phyloP scores from a whole-genome alignment of 2,329 filamentous ascomycete species.

The Aureobasidium lini region DNA sequence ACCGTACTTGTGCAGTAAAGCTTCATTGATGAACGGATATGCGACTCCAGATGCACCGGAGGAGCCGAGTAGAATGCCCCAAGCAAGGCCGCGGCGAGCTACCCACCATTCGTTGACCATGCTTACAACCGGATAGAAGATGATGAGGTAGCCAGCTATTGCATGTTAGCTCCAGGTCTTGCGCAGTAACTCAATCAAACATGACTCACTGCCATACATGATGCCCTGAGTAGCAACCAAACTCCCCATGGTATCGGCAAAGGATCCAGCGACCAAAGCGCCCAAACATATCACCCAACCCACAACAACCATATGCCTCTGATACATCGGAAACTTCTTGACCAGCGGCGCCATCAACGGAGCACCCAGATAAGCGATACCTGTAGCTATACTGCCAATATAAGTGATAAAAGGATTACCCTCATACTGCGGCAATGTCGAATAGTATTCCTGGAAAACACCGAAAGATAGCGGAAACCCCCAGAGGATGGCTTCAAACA shows the following conservation, averaged over 20 bases:
- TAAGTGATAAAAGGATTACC: slow-evolving; percentile 48
- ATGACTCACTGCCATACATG: slow-evolving; percentile 48
- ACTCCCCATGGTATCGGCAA: slow-evolving; percentile 45
- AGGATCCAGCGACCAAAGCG: slow-evolving; percentile 25
- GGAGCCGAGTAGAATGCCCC: slow-evolving; percentile 20
- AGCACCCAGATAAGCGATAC: slow-evolving; percentile 47
- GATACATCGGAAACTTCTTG: slow-evolving; percentile 31
- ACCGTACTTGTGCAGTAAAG: slow-evolving; percentile 20
- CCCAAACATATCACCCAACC: slow-evolving; percentile 21
- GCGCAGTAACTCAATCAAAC: slow-evolving; percentile 51
- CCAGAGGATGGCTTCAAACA: slow-evolving; percentile 49
- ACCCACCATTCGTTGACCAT: slow-evolving; percentile 27
- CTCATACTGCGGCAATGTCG: slow-evolving; percentile 50
- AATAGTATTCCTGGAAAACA: slow-evolving; percentile 65
- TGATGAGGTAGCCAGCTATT: slow-evolving; percentile 54
- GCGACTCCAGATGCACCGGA: slow-evolving; percentile 22
- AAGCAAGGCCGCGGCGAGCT: slow-evolving; percentile 21
- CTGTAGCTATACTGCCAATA: slow-evolving; percentile 57
- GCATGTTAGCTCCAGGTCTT: slow-evolving; percentile 43
- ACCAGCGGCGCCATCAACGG: slow-evolving; percentile 44
- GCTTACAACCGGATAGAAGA: slow-evolving; percentile 24
- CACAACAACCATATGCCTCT: slow-evolving; percentile 42
- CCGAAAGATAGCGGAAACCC: slow-evolving; percentile 63
- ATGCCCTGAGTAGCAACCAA: slow-evolving; percentile 56
- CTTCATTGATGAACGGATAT: slow-evolving; percentile 20